A percentile compares a stretch with the other conserved stretches of the same genome.
These are phyloP conservation scores for Auriscalpium microsporum DNA, from an alignment of 768 basidiomycete species.

Conservation along the genomic window DNA sequence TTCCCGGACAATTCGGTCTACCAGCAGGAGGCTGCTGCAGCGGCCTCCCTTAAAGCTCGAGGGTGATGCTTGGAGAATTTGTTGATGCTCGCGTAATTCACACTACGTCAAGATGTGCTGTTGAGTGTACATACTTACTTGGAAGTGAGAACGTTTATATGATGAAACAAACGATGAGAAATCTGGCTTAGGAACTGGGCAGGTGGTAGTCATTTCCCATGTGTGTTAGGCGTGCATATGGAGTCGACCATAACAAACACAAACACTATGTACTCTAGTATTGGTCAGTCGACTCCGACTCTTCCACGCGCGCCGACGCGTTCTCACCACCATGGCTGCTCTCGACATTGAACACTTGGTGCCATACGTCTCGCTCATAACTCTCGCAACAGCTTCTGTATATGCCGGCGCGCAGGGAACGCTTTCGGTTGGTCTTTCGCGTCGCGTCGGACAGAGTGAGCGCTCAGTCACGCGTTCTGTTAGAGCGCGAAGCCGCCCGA, in stretches of 20 bases:
- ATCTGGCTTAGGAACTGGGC: neutral
- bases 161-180: neutral
- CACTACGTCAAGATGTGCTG: neutral
- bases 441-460: slow-evolving; percentile 5
- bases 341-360: slow-evolving; percentile 52
- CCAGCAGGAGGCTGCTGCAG: slow-evolving; percentile 31
- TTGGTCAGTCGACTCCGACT: no score
- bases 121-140: no score
- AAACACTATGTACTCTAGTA: no score
- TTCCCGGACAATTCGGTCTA: slow-evolving; percentile 40
- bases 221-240: neutral
- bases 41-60: slow-evolving; percentile 37
- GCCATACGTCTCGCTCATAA: slow-evolving; percentile 61
- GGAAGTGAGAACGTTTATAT: neutral
- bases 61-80: slow-evolving; percentile 12
- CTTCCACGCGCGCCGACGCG: neutral
- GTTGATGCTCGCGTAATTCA: neutral
- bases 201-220: neutral
- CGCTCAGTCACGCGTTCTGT: neutral
- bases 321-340: slow-evolving; percentile 9
- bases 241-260: neutral
- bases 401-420: slow-evolving; percentile 65
- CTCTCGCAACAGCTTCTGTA: slow-evolving; percentile 56
- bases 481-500: slow-evolving; percentile 10
- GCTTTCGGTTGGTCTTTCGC: slow-evolving; percentile 43